Percentiles rank a stretch among this genome's conserved stretches.
Evolutionary conservation across 768 basidiomycete genomes (phyloP).

Genomic region (Cytidiella melzeri): DNA sequence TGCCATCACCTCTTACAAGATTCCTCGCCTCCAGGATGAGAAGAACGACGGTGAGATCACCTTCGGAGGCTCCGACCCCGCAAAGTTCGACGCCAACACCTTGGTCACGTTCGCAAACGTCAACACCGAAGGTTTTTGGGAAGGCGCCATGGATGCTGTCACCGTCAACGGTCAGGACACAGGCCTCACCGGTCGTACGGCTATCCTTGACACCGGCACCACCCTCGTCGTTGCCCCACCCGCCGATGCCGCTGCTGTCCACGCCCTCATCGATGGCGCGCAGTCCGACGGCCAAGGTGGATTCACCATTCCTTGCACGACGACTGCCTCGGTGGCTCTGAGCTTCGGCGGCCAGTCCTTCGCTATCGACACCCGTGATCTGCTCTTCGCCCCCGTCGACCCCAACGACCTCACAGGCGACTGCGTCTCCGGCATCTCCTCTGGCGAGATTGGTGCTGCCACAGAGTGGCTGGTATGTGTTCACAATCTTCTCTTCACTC

Average conservation of each 20-base stretch:
- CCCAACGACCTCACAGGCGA: constrained; percentile 47
- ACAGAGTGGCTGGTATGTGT: constrained; percentile 62
- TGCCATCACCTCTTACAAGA: constrained; percentile 75
- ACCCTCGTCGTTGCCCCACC: constrained; percentile 37
- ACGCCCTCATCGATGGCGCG: constrained; percentile 52
- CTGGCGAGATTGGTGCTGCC: constrained; percentile 51
- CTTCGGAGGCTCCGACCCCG: constrained; percentile 67
- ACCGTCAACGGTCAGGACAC: constrained; percentile 50
- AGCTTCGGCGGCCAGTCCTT: constrained; percentile 55
- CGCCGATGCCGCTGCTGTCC: constrained; percentile 48
- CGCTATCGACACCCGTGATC: constrained; percentile 58
- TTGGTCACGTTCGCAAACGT: constrained; percentile 58
- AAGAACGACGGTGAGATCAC: constrained; percentile 76
- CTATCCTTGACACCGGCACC: constrained; percentile 53
- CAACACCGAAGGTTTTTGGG: constrained; percentile 74
- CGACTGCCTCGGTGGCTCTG: constrained; percentile 44
- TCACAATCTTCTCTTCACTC: neutral
- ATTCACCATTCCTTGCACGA: constrained; percentile 64
- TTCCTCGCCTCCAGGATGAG: constrained; percentile 65
- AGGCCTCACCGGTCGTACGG: constrained; percentile 55
- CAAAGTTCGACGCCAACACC: constrained; percentile 59
- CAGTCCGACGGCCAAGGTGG: constrained; percentile 39
- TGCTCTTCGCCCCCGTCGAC: constrained; percentile 51
- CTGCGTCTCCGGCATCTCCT: constrained; percentile 66
- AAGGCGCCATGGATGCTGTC: constrained; percentile 54